phyloP scores from a whole-genome alignment of 1,284 basidiomycete species.

The Leccinum ponderosum region DNA sequence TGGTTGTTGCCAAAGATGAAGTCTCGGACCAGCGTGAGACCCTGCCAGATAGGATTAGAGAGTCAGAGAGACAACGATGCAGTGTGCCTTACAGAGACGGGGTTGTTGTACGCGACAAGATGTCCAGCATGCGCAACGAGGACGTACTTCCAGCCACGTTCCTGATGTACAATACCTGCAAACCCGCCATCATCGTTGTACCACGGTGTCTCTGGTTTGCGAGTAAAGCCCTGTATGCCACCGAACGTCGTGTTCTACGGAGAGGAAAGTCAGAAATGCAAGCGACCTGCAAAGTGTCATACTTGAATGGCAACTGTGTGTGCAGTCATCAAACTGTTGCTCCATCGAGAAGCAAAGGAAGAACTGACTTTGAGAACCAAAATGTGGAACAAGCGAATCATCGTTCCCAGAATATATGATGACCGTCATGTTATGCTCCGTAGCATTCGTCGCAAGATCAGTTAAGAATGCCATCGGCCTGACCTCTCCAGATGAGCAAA shows the following conservation, averaged over 20 bases:
- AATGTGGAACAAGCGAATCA: constrained; percentile 62
- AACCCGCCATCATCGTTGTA: constrained; percentile 54
- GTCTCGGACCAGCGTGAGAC: constrained; percentile 53
- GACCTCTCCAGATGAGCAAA: constrained; percentile 1
- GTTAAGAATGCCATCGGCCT: constrained; percentile 66
- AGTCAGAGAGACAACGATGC: not conserved
- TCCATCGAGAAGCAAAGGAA: not conserved
- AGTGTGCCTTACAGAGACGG: constrained; percentile 43
- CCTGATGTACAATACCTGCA: constrained; percentile 72
- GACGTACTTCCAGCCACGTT: constrained; percentile 66
- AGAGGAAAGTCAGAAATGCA: not conserved
- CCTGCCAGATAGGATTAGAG: constrained; percentile 35
- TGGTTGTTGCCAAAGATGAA: constrained; percentile 58
- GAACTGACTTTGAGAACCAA: constrained; percentile 58
- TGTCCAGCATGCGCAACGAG: constrained; percentile 43
- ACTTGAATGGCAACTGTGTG: constrained; percentile 62
- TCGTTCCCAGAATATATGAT: constrained; percentile 70
- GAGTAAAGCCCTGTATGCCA: constrained; percentile 69
- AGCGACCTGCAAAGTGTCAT: not conserved
- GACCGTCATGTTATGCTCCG: constrained; percentile 47
- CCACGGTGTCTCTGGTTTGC: constrained; percentile 66
- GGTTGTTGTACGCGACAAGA: constrained; percentile 40
- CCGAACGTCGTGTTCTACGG: constrained; percentile 71
- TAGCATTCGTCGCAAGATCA: constrained; percentile 62
- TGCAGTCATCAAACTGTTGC: constrained; percentile 7